A percentile compares a stretch with the other conserved stretches of the same genome.
Evolutionary conservation across 306 rosid species (phyloP).

Genomic region (Quillaja saponaria): DNA sequence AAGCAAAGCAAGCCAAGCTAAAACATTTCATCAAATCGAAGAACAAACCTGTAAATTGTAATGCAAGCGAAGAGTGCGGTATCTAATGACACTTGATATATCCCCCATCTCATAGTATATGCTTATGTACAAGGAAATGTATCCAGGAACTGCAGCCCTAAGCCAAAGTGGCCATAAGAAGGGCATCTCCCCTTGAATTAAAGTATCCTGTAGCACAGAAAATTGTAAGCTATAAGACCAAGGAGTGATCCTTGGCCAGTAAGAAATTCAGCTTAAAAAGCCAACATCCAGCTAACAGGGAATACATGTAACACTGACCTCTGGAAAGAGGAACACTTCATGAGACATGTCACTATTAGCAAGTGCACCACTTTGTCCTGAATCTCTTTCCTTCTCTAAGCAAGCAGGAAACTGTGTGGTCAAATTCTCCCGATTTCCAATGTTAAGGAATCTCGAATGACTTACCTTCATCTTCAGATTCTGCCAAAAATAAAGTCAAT

Average conservation of each 20-base stretch:
- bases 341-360: conserved; percentile 47
- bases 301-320: conserved; percentile 55
- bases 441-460: conserved; percentile 74
- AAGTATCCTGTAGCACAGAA: conserved; percentile 58
- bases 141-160: conserved; percentile 91
- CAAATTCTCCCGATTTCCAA: conserved; percentile 65
- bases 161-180: conserved; percentile 96
- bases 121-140: conserved; percentile 68
- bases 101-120: conserved; percentile 91
- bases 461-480: conserved; percentile 92
- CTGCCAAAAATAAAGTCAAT: conserved; percentile 50
- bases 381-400: conserved; percentile 54
- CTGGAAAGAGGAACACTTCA: conserved; percentile 70
- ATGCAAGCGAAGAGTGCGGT: conserved; percentile 85
- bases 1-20: conserved; percentile 20
- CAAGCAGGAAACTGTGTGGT: conserved; percentile 69
- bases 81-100: conserved; percentile 66
- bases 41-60: conserved; percentile 79
- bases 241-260: conserved; percentile 24
- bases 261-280: conserved; percentile 18
- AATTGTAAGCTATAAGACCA: conserved; percentile 30
- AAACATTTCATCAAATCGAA: too few relatives aligned
- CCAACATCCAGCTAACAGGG: conserved; percentile 16
- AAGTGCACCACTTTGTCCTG: conserved; percentile 34
- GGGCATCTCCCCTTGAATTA: conserved; percentile 63